These are phyloP conservation scores for Atalantia buxifolia DNA, from an alignment of 345 rosid species.

Conservation along the genomic window DNA sequence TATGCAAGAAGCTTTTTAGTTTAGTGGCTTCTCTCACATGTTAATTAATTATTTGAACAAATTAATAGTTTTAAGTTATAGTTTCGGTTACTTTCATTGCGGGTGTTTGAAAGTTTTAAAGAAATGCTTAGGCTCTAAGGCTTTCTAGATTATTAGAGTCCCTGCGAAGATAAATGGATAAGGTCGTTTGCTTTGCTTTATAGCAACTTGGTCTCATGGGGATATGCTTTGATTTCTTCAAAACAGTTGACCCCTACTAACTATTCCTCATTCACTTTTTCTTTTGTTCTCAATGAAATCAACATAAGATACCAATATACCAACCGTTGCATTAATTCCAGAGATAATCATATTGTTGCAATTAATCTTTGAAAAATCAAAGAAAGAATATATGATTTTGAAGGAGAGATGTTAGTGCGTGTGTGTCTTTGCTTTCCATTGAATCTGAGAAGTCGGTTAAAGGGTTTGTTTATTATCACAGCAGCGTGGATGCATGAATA, in stretches of 20 bases:
- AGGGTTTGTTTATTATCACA: background rate
- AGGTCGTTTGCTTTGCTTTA: slow-evolving; percentile 21
- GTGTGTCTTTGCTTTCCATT: background rate
- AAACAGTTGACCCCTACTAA: slow-evolving; percentile 14
- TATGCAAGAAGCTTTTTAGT: no score
- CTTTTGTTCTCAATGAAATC: slow-evolving; percentile 4
- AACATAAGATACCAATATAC: slow-evolving; percentile 16
- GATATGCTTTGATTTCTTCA: slow-evolving; percentile 13
- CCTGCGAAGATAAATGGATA: slow-evolving; percentile 19
- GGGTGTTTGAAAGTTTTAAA: background rate
- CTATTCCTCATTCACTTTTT: background rate
- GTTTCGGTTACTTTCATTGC: background rate
- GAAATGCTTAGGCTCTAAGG: slow-evolving; percentile 5
- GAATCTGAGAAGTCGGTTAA: background rate
- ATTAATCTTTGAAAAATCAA: slow-evolving; percentile 27
- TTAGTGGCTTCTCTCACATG: no score
- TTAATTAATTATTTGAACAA: no score
- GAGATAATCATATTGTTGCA: background rate
- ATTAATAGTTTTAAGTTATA: no score
- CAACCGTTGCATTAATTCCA: background rate
- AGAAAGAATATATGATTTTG: slow-evolving; percentile 21
- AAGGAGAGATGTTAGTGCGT: background rate
- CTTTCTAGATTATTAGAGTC: background rate
- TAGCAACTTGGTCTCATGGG: slow-evolving; percentile 19
- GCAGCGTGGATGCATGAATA: background rate